phyloP scores from a whole-genome alignment of 2,329 filamentous ascomycete species.

The Calycina herbarum region DNA sequence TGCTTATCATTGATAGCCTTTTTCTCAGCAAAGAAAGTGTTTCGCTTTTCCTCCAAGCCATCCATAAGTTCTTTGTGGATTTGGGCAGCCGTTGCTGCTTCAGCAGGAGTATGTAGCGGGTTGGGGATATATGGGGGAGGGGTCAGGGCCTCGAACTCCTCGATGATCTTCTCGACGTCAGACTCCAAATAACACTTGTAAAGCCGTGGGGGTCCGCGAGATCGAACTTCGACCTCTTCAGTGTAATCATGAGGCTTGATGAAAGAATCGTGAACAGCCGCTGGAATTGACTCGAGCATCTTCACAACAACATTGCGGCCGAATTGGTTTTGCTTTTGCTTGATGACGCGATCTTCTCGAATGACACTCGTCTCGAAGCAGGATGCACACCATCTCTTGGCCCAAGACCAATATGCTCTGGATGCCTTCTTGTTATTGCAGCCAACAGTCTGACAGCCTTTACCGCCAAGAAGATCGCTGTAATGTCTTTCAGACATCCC shows the following conservation, averaged over 20 bases:
- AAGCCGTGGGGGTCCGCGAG: constrained; percentile 28
- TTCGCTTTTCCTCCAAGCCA: constrained; percentile 27
- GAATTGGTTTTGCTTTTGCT: constrained; percentile 27
- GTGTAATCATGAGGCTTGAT: constrained; percentile 36
- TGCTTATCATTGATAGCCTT: constrained; percentile 33
- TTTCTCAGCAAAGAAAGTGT: constrained; percentile 28
- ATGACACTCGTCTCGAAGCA: constrained; percentile 35
- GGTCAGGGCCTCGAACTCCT: constrained; percentile 32
- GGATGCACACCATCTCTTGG: constrained; percentile 33
- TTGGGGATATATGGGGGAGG: constrained; percentile 30
- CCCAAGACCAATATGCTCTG: constrained; percentile 37
- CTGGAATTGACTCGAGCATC: constrained; percentile 36
- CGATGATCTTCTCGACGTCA: constrained; percentile 32
- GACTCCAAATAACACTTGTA: constrained; percentile 33
- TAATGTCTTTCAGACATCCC: constrained; percentile 32
- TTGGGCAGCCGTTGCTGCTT: constrained; percentile 28
- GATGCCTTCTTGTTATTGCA: constrained; percentile 31
- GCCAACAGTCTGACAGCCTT: constrained; percentile 32
- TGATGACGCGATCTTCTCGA: constrained; percentile 35
- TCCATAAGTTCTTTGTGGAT: constrained; percentile 27
- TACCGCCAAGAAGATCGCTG: constrained; percentile 34
- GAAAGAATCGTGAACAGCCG: constrained; percentile 36
- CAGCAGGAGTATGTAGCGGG: constrained; percentile 27
- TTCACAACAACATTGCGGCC: constrained; percentile 26
- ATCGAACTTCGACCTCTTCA: constrained; percentile 25